Evolutionary conservation across 169 alveolate species (phyloP).

Genomic region (Plasmodium coatneyi): DNA sequence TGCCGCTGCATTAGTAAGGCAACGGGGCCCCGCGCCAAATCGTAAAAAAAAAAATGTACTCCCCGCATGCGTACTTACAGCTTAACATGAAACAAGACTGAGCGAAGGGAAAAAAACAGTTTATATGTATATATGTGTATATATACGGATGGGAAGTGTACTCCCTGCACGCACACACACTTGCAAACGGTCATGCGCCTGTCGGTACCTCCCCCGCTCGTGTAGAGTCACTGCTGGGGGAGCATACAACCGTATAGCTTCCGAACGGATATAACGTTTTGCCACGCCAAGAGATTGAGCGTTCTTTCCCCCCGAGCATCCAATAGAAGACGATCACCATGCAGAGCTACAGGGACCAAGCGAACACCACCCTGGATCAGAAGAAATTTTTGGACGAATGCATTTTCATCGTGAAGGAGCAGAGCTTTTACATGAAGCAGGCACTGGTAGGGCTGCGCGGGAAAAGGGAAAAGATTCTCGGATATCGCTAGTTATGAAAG

Average conservation of each 20-base stretch:
- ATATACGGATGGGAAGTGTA: background rate
- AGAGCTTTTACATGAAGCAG: slow-evolving; percentile 72
- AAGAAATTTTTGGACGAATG: slow-evolving; percentile 69
- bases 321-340: background rate
- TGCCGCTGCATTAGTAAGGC: background rate
- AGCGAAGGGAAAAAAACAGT: background rate
- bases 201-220: background rate
- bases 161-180: background rate
- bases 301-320: background rate
- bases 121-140: background rate
- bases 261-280: background rate
- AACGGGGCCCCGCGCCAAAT: background rate
- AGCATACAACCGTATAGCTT: background rate
- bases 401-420: slow-evolving; percentile 66
- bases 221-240: background rate
- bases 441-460: slow-evolving; percentile 52
- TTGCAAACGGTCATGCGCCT: background rate
- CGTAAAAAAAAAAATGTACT: background rate
- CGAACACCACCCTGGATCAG: slow-evolving; percentile 42
- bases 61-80: background rate
- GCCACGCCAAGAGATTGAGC: background rate
- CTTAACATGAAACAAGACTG: background rate
- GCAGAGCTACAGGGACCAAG: slow-evolving; percentile 21
- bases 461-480: background rate
- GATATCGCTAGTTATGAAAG: background rate